phyloP scores from a whole-genome alignment of 2,329 filamentous ascomycete species.

The Sclerotinia spermophila region DNA sequence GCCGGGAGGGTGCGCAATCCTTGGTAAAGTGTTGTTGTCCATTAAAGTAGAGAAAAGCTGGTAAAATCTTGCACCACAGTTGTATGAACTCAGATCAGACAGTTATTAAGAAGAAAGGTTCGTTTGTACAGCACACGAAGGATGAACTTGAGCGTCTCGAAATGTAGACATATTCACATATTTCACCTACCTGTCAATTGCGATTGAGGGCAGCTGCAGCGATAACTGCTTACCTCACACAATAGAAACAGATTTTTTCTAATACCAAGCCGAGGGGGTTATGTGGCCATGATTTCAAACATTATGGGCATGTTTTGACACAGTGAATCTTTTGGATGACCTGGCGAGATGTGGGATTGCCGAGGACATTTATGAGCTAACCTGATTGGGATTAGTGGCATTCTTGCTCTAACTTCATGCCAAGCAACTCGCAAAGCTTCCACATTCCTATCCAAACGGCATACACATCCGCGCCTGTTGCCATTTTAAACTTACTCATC shows the following conservation, averaged over 20 bases:
- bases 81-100: neutral
- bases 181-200: neutral
- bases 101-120: neutral
- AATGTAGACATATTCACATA: neutral
- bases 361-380: neutral
- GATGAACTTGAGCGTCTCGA: neutral
- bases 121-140: neutral
- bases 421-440: neutral
- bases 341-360: constrained; percentile 5
- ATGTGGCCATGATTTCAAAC: neutral
- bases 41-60: neutral
- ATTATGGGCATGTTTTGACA: neutral
- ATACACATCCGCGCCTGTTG: neutral
- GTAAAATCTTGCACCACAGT: neutral
- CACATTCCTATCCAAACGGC: neutral
- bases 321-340: neutral
- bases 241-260: neutral
- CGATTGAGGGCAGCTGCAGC: neutral
- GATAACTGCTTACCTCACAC: neutral
- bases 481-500: neutral
- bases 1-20: neutral
- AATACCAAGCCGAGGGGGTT: neutral
- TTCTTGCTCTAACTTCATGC: neutral
- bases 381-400: neutral
- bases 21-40: neutral